Conservation (phyloP, 352 stramenopile genomes). For the Pythium rishiriense region DNA sequence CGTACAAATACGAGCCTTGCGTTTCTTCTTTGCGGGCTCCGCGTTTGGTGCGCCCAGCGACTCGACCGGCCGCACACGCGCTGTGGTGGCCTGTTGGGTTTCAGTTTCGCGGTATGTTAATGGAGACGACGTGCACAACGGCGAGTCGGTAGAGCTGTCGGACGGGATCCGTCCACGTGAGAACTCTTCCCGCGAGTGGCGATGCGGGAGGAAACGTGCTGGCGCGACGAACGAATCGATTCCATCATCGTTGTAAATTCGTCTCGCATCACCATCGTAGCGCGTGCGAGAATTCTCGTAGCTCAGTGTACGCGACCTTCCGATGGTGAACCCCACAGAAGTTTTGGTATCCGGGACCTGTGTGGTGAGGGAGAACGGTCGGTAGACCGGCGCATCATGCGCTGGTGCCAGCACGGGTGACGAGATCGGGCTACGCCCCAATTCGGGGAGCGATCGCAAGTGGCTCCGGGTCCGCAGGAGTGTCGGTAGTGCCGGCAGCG, state of each 20-base stretch:
- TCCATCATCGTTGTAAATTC: neutral
- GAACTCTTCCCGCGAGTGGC: neutral
- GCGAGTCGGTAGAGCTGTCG: neutral
- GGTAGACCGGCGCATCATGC: neutral
- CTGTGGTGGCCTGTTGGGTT: neutral
- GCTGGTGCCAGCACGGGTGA: neutral
- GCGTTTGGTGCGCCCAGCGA: neutral
- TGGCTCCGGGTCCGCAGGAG: slow-evolving; percentile 10
- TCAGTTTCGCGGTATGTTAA: neutral
- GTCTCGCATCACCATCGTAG: neutral
- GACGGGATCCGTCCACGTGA: neutral
- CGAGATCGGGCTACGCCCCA: neutral
- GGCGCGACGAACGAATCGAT: neutral
- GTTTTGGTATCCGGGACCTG: neutral
- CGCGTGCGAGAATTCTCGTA: neutral
- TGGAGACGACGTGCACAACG: slow-evolving; percentile 12
- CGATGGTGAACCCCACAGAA: slow-evolving; percentile 2
- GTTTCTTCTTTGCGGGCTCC: slow-evolving; percentile 30
- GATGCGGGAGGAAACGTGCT: neutral
- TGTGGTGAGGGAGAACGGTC: slow-evolving; percentile 2
- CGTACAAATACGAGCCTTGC: slow-evolving; percentile 43
- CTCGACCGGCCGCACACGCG: neutral
- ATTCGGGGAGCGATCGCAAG: slow-evolving; percentile 7
- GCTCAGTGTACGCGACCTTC: neutral
- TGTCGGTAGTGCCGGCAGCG: slow-evolving; percentile 16